Conservation (phyloP, 2,329 filamentous ascomycete species). For the Coniochaeta sp. region DNA sequence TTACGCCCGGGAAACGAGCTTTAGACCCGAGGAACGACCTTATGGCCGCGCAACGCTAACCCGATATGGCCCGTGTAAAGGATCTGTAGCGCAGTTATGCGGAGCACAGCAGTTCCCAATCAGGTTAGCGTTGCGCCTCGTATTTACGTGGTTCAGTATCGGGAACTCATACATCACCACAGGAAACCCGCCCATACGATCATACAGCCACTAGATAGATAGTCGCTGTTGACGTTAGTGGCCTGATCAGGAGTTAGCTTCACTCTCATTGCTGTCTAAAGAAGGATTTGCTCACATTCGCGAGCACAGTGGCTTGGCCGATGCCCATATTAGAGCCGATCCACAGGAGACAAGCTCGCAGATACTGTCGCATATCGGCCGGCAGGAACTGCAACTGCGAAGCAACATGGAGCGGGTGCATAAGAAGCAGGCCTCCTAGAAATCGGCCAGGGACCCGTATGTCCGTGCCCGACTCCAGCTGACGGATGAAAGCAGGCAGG, state of each 20-base stretch:
- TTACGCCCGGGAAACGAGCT: neutral
- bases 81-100: neutral
- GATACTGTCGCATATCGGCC: conserved; percentile 6
- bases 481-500: conserved; percentile 9
- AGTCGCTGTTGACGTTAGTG: neutral
- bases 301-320: conserved; percentile 10
- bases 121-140: neutral
- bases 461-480: neutral
- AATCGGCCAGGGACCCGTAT: conserved; percentile 8
- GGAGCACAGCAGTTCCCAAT: neutral
- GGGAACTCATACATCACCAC: neutral
- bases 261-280: neutral
- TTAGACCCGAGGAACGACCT: neutral
- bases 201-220: neutral
- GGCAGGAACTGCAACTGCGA: conserved; percentile 10
- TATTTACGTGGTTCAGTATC: neutral
- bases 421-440: conserved; percentile 16
- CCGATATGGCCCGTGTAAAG: neutral
- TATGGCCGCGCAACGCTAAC: neutral
- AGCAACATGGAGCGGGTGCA: conserved; percentile 12
- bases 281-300: neutral
- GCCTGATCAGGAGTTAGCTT: neutral
- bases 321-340: conserved; percentile 17
- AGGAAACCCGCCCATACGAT: neutral
- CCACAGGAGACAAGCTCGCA: conserved; percentile 14